Conservation (phyloP, 495 filamentous ascomycete genomes). For the Astrothelium subdiscretum region DNA sequence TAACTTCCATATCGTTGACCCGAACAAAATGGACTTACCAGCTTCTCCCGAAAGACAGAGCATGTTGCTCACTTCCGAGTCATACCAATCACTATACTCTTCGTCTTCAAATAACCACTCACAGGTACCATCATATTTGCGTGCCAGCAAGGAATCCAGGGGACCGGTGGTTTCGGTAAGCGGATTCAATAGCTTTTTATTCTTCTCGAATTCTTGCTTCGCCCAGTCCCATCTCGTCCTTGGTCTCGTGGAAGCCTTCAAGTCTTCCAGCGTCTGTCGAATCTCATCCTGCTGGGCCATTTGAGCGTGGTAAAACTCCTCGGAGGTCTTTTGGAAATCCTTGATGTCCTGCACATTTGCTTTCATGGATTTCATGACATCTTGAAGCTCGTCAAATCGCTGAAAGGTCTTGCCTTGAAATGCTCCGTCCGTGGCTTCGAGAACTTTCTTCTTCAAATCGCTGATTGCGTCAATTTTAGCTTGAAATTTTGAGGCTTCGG, state of each 20-base stretch:
- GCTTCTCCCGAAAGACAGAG: background rate
- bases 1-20: no score
- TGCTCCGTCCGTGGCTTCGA: background rate
- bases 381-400: conserved; percentile 1
- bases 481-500: background rate
- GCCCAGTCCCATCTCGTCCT: conserved; percentile 3
- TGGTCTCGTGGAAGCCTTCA: background rate
- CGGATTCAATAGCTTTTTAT: conserved; percentile 5
- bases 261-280: background rate
- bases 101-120: background rate
- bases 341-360: background rate
- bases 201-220: conserved; percentile 6
- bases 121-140: background rate
- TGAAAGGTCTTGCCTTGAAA: conserved; percentile 6
- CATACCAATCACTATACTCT: background rate
- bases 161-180: background rate
- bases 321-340: background rate
- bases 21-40: background rate
- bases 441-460: conserved; percentile 6
- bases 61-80: background rate
- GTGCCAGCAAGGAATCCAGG: background rate
- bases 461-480: conserved; percentile 3
- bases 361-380: background rate
- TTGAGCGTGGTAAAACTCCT: background rate
- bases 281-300: background rate